Conservation (phyloP, 2,329 filamentous ascomycete genomes). For the Aspergillus quadricinctus region DNA sequence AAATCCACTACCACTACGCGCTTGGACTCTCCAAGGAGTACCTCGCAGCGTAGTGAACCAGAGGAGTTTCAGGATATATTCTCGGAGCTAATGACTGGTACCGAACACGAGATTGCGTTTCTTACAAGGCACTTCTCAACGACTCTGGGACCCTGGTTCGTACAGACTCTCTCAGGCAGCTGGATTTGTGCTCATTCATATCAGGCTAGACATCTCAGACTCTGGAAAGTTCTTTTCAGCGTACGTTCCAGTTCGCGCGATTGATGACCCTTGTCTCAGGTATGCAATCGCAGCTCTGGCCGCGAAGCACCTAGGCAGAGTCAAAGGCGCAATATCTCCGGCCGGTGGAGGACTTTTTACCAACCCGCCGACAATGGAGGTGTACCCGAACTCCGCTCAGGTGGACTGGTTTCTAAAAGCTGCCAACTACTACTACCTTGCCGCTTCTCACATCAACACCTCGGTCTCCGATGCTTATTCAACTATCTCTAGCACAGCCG, state of each 20-base stretch:
- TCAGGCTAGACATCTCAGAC: slow-evolving; percentile 38
- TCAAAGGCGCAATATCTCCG: slow-evolving; percentile 25
- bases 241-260: slow-evolving; percentile 35
- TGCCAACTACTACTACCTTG: slow-evolving; percentile 57
- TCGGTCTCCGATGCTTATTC: slow-evolving; percentile 30
- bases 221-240: slow-evolving; percentile 36
- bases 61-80: slow-evolving; percentile 34
- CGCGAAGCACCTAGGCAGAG: slow-evolving; percentile 36
- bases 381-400: slow-evolving; percentile 43
- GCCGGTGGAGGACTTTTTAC: slow-evolving; percentile 22
- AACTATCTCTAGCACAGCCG: slow-evolving; percentile 26
- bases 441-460: slow-evolving; percentile 48
- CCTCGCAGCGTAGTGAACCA: slow-evolving; percentile 20
- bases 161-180: neutral
- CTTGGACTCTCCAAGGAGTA: slow-evolving; percentile 9
- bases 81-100: slow-evolving; percentile 35
- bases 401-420: slow-evolving; percentile 59
- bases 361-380: slow-evolving; percentile 48
- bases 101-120: slow-evolving; percentile 36
- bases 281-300: slow-evolving; percentile 36
- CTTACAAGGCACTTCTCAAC: slow-evolving; percentile 36
- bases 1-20: slow-evolving; percentile 2
- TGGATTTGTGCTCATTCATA: slow-evolving; percentile 7
- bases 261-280: slow-evolving; percentile 30
- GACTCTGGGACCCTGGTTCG: slow-evolving; percentile 33